A percentile compares a stretch with the other conserved stretches of the same genome.
Evolutionary conservation across 1,284 basidiomycete species (phyloP).

Genomic region (Puccinia triticina): DNA sequence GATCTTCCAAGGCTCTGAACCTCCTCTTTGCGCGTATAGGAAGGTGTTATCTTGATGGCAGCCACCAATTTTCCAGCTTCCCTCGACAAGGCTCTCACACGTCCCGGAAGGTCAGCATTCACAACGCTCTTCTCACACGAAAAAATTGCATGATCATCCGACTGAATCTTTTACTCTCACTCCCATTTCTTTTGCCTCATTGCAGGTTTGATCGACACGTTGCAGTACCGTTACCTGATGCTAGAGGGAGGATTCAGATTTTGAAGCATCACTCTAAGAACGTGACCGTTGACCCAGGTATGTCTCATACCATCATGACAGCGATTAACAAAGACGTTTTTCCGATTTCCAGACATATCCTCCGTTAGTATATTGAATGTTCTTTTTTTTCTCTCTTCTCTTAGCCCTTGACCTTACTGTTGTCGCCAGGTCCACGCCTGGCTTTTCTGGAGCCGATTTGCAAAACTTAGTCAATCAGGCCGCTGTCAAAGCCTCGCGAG

Average conservation of each 20-base stretch:
- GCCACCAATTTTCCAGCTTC: slow-evolving; percentile 94
- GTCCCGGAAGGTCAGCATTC: slow-evolving; percentile 71
- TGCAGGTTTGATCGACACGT: slow-evolving; percentile 78
- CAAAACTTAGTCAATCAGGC: slow-evolving; percentile 92
- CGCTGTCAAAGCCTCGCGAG: slow-evolving; percentile 86
- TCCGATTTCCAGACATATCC: not conserved
- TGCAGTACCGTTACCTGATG: slow-evolving; percentile 83
- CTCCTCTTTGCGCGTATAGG: not conserved
- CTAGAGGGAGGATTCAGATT: slow-evolving; percentile 80
- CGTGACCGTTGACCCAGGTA: slow-evolving; percentile 70
- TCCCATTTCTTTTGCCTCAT: not conserved
- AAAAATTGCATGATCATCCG: not conserved
- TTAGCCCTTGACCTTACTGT: slow-evolving; percentile 77
- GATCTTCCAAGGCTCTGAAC: not conserved
- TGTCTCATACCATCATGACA: slow-evolving; percentile 52
- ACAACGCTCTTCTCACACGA: not conserved
- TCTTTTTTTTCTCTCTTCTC: slow-evolving; percentile 8
- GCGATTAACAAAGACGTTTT: not conserved
- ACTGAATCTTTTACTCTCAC: not conserved
- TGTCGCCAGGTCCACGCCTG: slow-evolving; percentile 85
- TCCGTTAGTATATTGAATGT: not conserved
- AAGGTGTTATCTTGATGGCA: slow-evolving; percentile 52
- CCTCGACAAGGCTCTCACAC: slow-evolving; percentile 78
- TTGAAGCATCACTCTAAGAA: slow-evolving; percentile 83
- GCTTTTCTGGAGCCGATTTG: slow-evolving; percentile 87